Evolutionary conservation across 202 grass and related monocot species (phyloP), one percentile per base, ranked within the genome.

Genomic region (Zoysia matrella): DNA sequence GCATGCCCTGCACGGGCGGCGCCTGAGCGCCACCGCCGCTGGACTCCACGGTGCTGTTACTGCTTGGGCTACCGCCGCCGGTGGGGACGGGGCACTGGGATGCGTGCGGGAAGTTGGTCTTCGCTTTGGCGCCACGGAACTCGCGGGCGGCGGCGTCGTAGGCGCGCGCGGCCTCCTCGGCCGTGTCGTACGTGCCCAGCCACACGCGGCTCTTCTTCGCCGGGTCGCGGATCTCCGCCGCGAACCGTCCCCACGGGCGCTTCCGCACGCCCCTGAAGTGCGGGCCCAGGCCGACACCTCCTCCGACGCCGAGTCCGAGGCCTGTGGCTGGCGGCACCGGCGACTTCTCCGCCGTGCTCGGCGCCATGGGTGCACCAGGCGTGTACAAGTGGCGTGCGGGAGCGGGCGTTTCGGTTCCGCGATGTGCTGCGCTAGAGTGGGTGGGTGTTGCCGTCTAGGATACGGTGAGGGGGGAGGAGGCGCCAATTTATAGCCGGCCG

Each of bases 181-280:
- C 84, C 2, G 92, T 94, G 84, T 91, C 89, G 62, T 91, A 94
- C 30, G 92, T 94, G 56, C 92, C 92, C 2, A 94, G 92, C 92
- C 92, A 94, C 9, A 94, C 92, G 39, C 92, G 87, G 89, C 89
- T 92, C 69, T 94, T 94, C 86, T 92, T 94, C 7, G 89, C 92
- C 9, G 92, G 92, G 81, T 94, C 92, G 7, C 92, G 81, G 69
- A 94, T 94, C 92, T 94, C 92, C 14, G 92, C 92, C 0, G 92
- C 92, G 62, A 49, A 94, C 5, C 92, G 83, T 0, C 92, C 92
- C 92, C 92, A 94, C 0, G 92, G 92, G 45, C 92, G 83, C 89
- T 94, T 94, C 18, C 92, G 46, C 5, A 94, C 92, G 56, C 92
- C 92, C 47, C 92, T 79, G 72, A 65, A 94, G 92, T 91, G 92